Base-by-base conservation (phyloP, 805 yeast genomes). In the Monosporozyma servazzii region DNA sequence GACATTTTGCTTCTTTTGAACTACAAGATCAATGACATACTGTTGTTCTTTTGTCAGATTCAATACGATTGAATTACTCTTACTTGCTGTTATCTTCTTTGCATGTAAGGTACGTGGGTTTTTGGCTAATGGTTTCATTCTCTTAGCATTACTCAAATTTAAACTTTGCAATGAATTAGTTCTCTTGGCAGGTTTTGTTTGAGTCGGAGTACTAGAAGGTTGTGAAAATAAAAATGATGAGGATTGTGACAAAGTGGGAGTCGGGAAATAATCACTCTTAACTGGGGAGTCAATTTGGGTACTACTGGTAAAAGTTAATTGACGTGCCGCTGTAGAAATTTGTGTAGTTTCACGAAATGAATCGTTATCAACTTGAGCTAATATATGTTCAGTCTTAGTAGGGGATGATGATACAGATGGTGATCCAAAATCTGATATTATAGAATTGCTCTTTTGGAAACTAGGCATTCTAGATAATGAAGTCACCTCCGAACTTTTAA, bases 1-100 rank as follows among this genome's bases (percentile, higher is more conserved):
- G 1, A 86, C 73, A 55, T 77, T 84, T 44, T 70, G 60, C 2
- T 76, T 73, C 21, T 75, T 74, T 15, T 73, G 66, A 6, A 84
- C 73, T 8, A 82, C 81, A 11, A 75, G 63, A 21, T 76, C 71
- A 7, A 85, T 56, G 6, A 86, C 81, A 23, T 61, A 60, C 50
- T 68, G 64, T 65, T 81, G 87, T 63, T 81, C 86, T 7, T 60
- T 63, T 17, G 75, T 68, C 6, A 72, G 59, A 4, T 57, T 50
- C n/a, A 59, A 36, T 5, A 51, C 23, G 10, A 48, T 21, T 18
- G 21, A 47, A 17, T 13, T 27, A 20, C 20, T 39, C 33, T 21
- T 49, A 18, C 41, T 37, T 37, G 41, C 3, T 17, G 21, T 33
- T 13, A 42, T 44, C 21, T 37, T 45, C 5, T 43, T 50, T 20